Evolutionary conservation across 805 yeast species (phyloP), one percentile per base, ranked within the genome.

Genomic region (Scheffersomyces amazonensis): DNA sequence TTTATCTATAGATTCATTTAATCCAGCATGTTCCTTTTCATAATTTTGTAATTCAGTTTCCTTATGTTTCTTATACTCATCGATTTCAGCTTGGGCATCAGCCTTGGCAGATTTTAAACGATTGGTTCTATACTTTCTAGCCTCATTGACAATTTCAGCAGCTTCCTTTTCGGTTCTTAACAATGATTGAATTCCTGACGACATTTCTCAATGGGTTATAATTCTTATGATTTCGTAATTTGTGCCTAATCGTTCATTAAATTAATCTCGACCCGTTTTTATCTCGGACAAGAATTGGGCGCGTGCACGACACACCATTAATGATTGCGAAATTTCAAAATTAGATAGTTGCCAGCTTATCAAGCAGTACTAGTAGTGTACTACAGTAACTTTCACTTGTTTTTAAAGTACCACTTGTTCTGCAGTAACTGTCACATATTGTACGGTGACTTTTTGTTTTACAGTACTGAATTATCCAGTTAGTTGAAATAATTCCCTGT

Each of bases 91-190:
- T 47, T 88, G 84, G 25, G 99, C 99, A 62, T 93, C 98, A 17
- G 83, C 69, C 71, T 89, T 91, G 37, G 98, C 96, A 33, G 93
- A 90, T 78, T 91, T 93, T 61, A 93, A 76, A 49, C 89, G 85
- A 50, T 79, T 83, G 30, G 93, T 76, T 66, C 96, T 87, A 71
- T 83, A 88, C 53, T 82, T 76, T 74, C 98, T 87, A 17, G 99
- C 97, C 60, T 85, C 84, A 54, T 90, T 76, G 44, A 93, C 98
- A 47, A 90, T 86, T 52, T 83, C 90, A 53, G 95, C 97, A n/a
- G 99, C 98, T 55, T 87, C 91, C 68, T 86, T 88, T 71, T 93
- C 99, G 46, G 98, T 95, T 75, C 85, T 82, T 44, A 82, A 71
- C 42, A 82, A 75, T 48, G 85, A 79, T 71, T 82, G 86, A 54